phyloP scores from a whole-genome alignment of 176 grass and related monocot genomes.

The Rhynchospora pubera region DNA sequence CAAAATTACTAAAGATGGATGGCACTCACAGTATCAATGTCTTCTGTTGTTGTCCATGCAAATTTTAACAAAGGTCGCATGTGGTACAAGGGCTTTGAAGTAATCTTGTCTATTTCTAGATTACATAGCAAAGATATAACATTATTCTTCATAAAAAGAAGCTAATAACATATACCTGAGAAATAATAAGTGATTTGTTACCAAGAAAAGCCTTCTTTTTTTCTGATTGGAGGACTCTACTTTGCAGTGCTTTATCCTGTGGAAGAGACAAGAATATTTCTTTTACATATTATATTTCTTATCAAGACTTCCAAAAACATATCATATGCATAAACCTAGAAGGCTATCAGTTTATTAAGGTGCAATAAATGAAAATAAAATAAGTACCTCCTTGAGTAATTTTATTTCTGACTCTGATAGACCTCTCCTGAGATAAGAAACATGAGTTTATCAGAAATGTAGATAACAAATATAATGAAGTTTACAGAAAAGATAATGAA shows the following conservation, averaged over 20 bases:
- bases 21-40: conserved; percentile 61
- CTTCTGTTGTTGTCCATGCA: conserved; percentile 71
- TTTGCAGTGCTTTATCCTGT: conserved; percentile 46
- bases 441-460: conserved; percentile 26
- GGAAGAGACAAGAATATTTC: background rate
- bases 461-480: conserved; percentile 12
- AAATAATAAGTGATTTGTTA: conserved; percentile 7
- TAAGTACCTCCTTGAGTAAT: conserved; percentile 73
- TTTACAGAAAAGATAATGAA: conserved; percentile 5
- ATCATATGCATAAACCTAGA: background rate
- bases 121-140: conserved; percentile 15
- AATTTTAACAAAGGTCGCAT: conserved; percentile 71
- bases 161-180: background rate
- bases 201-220: conserved; percentile 27
- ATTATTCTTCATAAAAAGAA: background rate
- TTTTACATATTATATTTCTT: background rate
- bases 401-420: conserved; percentile 80
- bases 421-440: conserved; percentile 59
- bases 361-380: background rate
- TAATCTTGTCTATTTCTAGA: conserved; percentile 68
- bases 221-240: conserved; percentile 33
- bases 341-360: background rate
- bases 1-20: background rate
- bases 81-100: conserved; percentile 54
- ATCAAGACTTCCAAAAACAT: background rate